Conservation (phyloP, 2,329 filamentous ascomycete genomes). For the Penicillium sp. region DNA sequence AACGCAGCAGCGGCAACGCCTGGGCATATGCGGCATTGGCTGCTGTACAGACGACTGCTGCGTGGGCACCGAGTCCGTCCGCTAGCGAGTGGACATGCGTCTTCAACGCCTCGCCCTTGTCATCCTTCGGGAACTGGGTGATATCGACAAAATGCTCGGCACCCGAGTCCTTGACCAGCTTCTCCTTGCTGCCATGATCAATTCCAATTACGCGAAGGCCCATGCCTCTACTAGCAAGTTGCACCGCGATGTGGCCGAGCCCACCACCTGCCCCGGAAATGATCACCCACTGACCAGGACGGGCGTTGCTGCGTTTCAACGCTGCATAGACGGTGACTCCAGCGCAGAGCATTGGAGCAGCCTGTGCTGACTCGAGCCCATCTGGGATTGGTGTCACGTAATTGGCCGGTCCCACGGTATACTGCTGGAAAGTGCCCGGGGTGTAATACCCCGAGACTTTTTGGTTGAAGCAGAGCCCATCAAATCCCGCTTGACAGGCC, state of each 20-base stretch:
- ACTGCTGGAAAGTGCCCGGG: constrained; percentile 69
- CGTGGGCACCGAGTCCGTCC: constrained; percentile 46
- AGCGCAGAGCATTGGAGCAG: constrained; percentile 63
- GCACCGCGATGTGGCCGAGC: constrained; percentile 59
- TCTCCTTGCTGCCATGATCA: constrained; percentile 57
- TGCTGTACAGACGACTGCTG: constrained; percentile 52
- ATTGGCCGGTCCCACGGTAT: constrained; percentile 56
- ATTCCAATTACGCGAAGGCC: constrained; percentile 60
- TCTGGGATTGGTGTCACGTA: constrained; percentile 68
- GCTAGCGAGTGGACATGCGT: constrained; percentile 54
- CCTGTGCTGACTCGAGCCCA: constrained; percentile 51
- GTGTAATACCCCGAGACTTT: constrained; percentile 62
- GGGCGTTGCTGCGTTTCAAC: constrained; percentile 55
- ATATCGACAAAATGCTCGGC: constrained; percentile 63
- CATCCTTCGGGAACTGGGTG: constrained; percentile 45
- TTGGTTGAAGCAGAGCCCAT: constrained; percentile 51
- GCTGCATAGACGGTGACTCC: constrained; percentile 63
- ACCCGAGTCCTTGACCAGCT: constrained; percentile 54
- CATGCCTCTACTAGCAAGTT: constrained; percentile 56
- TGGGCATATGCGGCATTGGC: constrained; percentile 48
- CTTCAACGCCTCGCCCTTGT: constrained; percentile 45
- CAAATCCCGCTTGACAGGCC: constrained; percentile 51
- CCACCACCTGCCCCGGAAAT: constrained; percentile 58
- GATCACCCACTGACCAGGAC: constrained; percentile 56
- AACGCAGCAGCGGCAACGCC: constrained; percentile 44